Base-by-base conservation (phyloP, 148 eudicot genomes). In the Selenicereus undatus region DNA sequence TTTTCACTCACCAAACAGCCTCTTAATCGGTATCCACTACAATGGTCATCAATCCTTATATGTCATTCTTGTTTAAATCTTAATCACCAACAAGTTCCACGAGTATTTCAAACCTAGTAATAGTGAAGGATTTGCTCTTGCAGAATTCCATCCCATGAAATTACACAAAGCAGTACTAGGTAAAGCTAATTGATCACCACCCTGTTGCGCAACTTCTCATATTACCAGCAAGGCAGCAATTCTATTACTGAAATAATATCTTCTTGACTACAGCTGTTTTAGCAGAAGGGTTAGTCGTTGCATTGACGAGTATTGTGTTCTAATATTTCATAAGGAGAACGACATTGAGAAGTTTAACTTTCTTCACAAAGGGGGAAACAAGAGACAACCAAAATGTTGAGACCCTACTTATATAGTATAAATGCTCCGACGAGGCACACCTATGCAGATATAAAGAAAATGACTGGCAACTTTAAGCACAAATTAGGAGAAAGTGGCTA, bases 401-500 rank as follows among this genome's bases (percentile, higher is more conserved):
- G n/a, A 78, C 36, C 29, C 6, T 78, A 4, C 52, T 77, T 20
- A 14, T 29, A 45, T 18, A 77, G 80, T 43, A 22, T 32, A 24
- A 54, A 18, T 80, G 89, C 83, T 32, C 87, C 78, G 8, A 85
- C 80, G 54, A 87, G 89, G 51, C 92, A 89, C 74, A 82, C 81
- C 77, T 90, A 90, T 65, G 27, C 73, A 5, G 94, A 90, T 76
- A 90, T 90, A 71, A 89, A 94, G 83, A 85, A 82, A 81, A 89
- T 93, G 45, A 94, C 98, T 0, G 84, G 83, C 66, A 82, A 79
- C 79, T 94, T 91, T 42, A 77, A 86, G 51, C 86, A 84, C 76
- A 91, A 89, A 79, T 88, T 94, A 8, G 94, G 98, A 16, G 94
- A 92, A 75, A 97, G 97, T 45, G 94, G 98, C 71, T 91, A 87